Evolutionary conservation across 2,329 filamentous ascomycete genomes (phyloP).

Genomic region (Xylariaceae sp.): DNA sequence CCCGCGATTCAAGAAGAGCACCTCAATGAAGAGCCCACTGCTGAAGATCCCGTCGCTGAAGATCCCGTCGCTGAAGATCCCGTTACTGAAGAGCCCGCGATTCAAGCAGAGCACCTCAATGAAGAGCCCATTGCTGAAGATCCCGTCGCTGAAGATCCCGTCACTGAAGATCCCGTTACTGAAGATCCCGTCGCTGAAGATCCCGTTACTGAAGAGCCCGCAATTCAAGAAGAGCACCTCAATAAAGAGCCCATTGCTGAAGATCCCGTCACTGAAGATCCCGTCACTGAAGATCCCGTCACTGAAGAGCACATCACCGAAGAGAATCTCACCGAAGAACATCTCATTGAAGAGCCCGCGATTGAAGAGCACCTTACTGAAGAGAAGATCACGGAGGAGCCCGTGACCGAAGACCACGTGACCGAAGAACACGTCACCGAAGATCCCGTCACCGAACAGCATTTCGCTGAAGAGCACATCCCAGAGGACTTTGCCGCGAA

Average conservation of each 20-base stretch:
- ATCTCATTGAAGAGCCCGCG: neutral
- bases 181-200: neutral
- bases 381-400: neutral
- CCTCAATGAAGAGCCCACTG: neutral
- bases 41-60: neutral
- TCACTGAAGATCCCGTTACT: too few species aligned
- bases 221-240: neutral
- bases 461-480: slow-evolving; percentile 8
- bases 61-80: too few species aligned
- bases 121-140: neutral
- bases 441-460: slow-evolving; percentile 5
- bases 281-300: neutral
- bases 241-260: neutral
- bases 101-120: neutral
- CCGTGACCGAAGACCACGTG: too few species aligned
- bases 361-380: neutral
- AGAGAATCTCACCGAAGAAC: neutral
- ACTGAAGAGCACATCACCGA: neutral
- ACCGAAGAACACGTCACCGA: too few species aligned
- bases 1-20: neutral
- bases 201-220: neutral
- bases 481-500: neutral
- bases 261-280: neutral
- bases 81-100: neutral
- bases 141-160: too few species aligned